A percentile compares a stretch with the other conserved stretches of the same genome.
phyloP scores from a whole-genome alignment of 2,329 filamentous ascomycete species.

The Exophiala sideris region DNA sequence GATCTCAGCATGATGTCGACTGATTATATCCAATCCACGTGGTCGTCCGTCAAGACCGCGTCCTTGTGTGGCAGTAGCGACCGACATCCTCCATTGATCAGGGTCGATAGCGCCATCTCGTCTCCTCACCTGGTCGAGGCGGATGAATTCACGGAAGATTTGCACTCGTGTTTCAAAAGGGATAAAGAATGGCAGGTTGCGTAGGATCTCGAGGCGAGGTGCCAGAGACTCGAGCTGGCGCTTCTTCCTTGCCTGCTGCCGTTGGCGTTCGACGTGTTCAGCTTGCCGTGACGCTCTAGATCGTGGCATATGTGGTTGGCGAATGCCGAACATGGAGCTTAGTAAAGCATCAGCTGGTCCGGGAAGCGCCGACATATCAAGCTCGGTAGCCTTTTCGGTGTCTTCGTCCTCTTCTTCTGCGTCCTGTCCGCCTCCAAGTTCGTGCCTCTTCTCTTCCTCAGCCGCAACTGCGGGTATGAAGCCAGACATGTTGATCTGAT shows the following conservation, averaged over 20 bases:
- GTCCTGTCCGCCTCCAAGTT: conserved; percentile 63
- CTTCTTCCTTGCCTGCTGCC: conserved; percentile 59
- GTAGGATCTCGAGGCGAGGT: conserved; percentile 82
- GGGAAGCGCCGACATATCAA: conserved; percentile 39
- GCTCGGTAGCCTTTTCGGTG: conserved; percentile 41
- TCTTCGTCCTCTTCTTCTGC: conserved; percentile 50
- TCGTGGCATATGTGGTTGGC: conserved; percentile 24
- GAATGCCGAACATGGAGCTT: conserved; percentile 25
- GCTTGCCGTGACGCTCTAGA: conserved; percentile 20
- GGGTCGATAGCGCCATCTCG: conserved; percentile 67
- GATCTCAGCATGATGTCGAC: conserved; percentile 73
- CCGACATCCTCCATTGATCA: conserved; percentile 67
- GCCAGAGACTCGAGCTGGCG: conserved; percentile 73
- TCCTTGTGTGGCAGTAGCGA: conserved; percentile 46
- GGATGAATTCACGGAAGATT: conserved; percentile 91
- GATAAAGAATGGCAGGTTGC: conserved; percentile 96
- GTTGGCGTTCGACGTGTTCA: conserved; percentile 19
- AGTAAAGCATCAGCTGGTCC: conserved; percentile 51
- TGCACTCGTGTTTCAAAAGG: conserved; percentile 87
- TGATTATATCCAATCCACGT: conserved; percentile 40
- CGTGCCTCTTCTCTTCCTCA: conserved; percentile 76
- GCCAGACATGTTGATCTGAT: conserved; percentile 77
- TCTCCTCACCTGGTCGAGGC: conserved; percentile 71
- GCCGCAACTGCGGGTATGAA: conserved; percentile 83
- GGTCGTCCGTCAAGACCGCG: conserved; percentile 40